Base-by-base conservation (phyloP, 176 grass and related monocot species). In the Oryza rufipogon region DNA sequence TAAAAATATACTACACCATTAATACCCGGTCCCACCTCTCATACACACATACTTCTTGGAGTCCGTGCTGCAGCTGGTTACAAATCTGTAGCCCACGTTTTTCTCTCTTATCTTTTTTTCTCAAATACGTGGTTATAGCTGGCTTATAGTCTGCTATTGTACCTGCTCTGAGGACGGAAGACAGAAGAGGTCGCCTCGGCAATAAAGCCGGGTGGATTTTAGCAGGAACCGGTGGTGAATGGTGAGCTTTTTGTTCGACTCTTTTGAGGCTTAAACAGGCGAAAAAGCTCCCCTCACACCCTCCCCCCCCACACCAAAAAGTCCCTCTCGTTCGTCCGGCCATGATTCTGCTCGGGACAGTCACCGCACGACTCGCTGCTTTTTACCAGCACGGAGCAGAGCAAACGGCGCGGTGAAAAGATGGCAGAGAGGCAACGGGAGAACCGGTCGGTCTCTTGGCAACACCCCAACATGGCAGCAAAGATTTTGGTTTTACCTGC, bases 331-430 rank as follows among this genome's bases (percentile, higher is more conserved):
- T 63, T 68, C 19, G 64, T 80, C 64, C 65, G 45, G 7, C 52
- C 80, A 64, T 63, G 80, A 82, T 85, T 85, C 56, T 75, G 22
- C 45, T 58, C 7, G 73, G 48, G 58, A 70, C 68, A 32, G 65
- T 46, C 48, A 61, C 74, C 15, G 63, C 73, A 30, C 46, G 71
- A 32, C 80, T 46, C 36, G 34, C 34, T 15, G 36, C 52, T 44
- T 63, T 73, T 15, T 9, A 25, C 13, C 46, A 39, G 32, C 48
- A 32, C 47, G 19, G n/a, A 33, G 20, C 6, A 41, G 58, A 7
- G 81, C 81, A 66, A 66, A 20, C 56, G 70, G 54, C 23, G 69
- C 45, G 39, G 54, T 73, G 4, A 83, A 33, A 83, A 73, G 58
- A 54, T 16, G 12, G 47, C 47, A 48, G 14, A 49, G 47, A 63